These are phyloP conservation scores for Bryoerythrophyllum caledonicum DNA, from an alignment of 225 moss, liverwort and hornwort genomes.

Conservation along the genomic window DNA sequence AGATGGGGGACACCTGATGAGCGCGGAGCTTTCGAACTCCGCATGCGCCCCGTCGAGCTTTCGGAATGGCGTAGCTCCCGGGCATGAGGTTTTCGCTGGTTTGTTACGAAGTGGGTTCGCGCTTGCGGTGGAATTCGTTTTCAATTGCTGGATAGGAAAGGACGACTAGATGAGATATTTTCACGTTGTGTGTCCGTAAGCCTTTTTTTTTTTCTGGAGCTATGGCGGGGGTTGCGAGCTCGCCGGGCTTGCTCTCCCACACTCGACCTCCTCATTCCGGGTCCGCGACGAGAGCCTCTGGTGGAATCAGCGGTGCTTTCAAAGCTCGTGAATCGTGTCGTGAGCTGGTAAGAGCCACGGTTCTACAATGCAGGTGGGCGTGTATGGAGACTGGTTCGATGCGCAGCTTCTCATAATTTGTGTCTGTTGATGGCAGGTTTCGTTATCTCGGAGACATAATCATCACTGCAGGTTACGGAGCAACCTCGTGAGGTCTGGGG, in stretches of 20 bases:
- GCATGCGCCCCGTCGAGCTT: background rate
- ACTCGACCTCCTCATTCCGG: slow-evolving; percentile 22
- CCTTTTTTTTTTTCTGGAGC: slow-evolving; percentile 1
- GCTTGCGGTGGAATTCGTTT: background rate
- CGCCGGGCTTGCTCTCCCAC: slow-evolving; percentile 27
- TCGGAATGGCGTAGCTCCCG: background rate
- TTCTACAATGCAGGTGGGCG: background rate
- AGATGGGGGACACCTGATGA: background rate
- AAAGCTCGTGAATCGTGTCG: no score
- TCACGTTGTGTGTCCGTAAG: background rate
- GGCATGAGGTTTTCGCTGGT: background rate
- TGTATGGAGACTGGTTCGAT: background rate
- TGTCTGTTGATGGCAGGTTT: slow-evolving; percentile 23
- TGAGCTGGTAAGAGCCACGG: slow-evolving; percentile 25
- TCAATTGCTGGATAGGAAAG: background rate
- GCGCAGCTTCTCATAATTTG: background rate
- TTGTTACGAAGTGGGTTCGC: background rate
- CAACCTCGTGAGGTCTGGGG: slow-evolving; percentile 21
- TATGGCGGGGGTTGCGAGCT: slow-evolving; percentile 34
- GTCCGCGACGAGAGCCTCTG: slow-evolving; percentile 1
- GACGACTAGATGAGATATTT: slow-evolving; percentile 33
- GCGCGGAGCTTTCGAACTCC: background rate
- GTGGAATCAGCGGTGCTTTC: slow-evolving; percentile 7
- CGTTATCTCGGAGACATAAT: slow-evolving; percentile 15
- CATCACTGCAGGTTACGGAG: slow-evolving; percentile 17